Conservation (phyloP, 345 rosid genomes). For the Kernera saxatilis region DNA sequence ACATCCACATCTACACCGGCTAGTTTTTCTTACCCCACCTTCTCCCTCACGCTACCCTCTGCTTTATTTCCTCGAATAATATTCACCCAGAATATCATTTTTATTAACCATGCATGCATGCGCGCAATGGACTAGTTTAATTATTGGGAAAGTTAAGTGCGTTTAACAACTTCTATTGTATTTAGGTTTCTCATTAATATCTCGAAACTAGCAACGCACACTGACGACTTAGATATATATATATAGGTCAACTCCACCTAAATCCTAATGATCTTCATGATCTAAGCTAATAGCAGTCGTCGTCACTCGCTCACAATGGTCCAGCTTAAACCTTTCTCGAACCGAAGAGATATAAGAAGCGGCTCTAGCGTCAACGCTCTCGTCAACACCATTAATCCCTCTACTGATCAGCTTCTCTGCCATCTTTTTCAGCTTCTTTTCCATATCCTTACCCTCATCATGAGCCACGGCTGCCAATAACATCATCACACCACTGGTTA, state of each 20-base stretch:
- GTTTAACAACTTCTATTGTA: neutral
- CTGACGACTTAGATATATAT: neutral
- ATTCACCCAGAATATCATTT: neutral
- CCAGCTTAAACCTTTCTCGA: constrained; percentile 25
- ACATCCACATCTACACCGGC: constrained; percentile 43
- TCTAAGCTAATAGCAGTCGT: constrained; percentile 28
- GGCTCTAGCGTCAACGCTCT: constrained; percentile 33
- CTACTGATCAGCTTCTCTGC: constrained; percentile 10
- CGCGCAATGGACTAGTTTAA: neutral
- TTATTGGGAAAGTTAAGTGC: neutral
- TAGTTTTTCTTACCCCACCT: neutral
- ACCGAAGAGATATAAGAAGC: constrained; percentile 32
- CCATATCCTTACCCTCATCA: neutral
- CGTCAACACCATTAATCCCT: constrained; percentile 14
- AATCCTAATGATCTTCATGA: neutral
- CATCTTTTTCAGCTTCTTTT: constrained; percentile 14
- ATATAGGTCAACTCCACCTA: neutral
- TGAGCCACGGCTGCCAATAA: constrained; percentile 16
- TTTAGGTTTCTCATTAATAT: neutral
- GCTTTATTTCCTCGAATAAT: too few relatives aligned
- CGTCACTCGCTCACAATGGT: constrained; percentile 18
- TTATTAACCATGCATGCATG: neutral
- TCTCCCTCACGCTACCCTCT: neutral
- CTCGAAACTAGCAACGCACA: neutral
- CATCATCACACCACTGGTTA: neutral